Conservation (phyloP, 352 stramenopile genomes). For the Phytophthora lateralis region DNA sequence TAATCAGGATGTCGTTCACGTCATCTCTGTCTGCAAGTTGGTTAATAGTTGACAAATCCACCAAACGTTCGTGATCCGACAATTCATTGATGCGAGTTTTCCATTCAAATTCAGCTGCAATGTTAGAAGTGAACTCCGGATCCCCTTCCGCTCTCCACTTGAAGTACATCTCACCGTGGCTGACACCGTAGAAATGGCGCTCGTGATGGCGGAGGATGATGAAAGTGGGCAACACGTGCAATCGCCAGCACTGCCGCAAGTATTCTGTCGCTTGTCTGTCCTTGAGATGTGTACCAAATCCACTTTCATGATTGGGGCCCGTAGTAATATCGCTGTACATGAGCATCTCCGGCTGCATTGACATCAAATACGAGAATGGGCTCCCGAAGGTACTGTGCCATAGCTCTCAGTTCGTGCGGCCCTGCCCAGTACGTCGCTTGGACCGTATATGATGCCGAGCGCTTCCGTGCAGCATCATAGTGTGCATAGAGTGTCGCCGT, state of each 20-base stretch:
- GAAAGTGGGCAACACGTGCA: neutral
- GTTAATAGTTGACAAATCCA: too few species aligned
- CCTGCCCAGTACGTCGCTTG: neutral
- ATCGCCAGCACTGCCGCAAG: neutral
- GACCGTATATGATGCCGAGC: neutral
- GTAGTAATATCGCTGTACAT: neutral
- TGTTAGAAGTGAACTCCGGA: neutral
- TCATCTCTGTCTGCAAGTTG: too few species aligned
- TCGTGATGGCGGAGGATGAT: neutral
- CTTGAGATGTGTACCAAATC: neutral
- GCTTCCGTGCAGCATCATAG: neutral
- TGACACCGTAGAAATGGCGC: neutral
- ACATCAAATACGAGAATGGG: neutral
- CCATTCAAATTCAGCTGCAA: too few species aligned
- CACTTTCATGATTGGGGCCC: neutral
- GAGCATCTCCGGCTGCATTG: neutral
- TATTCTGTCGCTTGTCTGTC: neutral
- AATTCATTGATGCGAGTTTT: too few species aligned
- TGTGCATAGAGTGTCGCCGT: neutral
- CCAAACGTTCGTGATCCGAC: too few species aligned
- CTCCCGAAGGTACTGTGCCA: neutral
- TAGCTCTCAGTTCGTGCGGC: neutral
- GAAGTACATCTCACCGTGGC: neutral
- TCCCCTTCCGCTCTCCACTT: neutral
- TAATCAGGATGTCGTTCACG: too few species aligned